Base-by-base conservation (phyloP, 2,329 filamentous ascomycete species). In the Cladosporium oxysporum region DNA sequence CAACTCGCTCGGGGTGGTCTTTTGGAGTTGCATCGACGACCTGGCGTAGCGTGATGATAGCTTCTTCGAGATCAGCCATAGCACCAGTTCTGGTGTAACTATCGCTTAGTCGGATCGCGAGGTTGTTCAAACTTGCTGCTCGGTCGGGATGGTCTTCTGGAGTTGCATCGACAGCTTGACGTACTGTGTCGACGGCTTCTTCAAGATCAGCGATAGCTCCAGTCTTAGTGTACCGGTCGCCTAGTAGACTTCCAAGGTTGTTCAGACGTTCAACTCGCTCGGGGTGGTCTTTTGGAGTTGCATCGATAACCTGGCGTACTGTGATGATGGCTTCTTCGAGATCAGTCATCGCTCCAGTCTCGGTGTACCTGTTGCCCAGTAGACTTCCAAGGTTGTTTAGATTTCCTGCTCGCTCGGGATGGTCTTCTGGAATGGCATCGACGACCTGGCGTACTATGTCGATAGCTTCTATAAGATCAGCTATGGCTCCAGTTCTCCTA, bases 141-240 rank as follows among this genome's bases (percentile, higher is more conserved):
- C 52, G 52, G 23, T 57, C 52, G 16, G 23, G 23, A 35, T 57
- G 52, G n/a, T 28, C 52, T 31, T 18, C 12, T 18, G 23, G 31
- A 28, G 52, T 57, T 26, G 23, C 18, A 18, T 29, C 14, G 28
- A 57, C 23, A 18, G 52, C 52, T 57, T 29, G 21, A 21, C 23
- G 52, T n/a, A 12, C 52, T 28, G 23, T 11, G 18, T 57, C 52
- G 52, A 57, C 28, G 28, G 52, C 21, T 35, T 29, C 23, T 14
- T 57, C 52, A 26, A 57, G 52, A 57, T 57, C 52, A n/a, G 52
- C 21, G n/a, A 57, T 57, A 11, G 28, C 28, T 14, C 52, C 52
- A 23, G 28, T 29, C 23, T 26, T 16, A 21, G 18, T n/a, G n/a
- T 23, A 57, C 23, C 52, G 21, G 14, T 57, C 31, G 12, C 52